These are phyloP conservation scores for Citrullus amarus DNA, from an alignment of 306 rosid species.

Conservation along the genomic window DNA sequence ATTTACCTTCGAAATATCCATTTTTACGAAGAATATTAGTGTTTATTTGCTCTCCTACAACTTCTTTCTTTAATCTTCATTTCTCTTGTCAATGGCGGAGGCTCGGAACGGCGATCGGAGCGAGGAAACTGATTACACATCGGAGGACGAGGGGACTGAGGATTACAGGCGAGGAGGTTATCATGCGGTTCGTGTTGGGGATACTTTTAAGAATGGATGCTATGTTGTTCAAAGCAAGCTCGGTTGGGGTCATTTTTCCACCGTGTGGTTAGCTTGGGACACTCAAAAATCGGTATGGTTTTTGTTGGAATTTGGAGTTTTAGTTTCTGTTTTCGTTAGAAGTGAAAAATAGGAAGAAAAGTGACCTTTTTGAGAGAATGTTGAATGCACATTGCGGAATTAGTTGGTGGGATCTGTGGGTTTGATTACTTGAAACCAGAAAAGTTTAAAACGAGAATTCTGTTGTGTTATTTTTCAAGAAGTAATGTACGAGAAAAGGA, in stretches of 20 bases:
- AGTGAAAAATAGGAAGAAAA: background rate
- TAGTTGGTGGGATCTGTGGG: background rate
- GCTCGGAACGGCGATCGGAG: conserved; percentile 19
- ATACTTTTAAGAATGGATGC: conserved; percentile 29
- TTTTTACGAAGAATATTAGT: background rate
- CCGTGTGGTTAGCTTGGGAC: conserved; percentile 42
- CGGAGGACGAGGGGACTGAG: conserved; percentile 35
- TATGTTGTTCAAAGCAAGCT: conserved; percentile 33
- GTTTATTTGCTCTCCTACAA: background rate
- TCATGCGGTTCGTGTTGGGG: conserved; percentile 30
- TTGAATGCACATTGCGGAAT: background rate
- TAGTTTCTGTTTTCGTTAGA: background rate
- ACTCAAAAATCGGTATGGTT: conserved; percentile 20
- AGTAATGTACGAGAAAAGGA: background rate
- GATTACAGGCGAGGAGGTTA: conserved; percentile 34
- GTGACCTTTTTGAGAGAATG: background rate
- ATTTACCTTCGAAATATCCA: background rate
- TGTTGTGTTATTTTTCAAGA: background rate
- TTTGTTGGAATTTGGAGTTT: conserved; percentile 15
- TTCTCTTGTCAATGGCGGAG: conserved; percentile 19
- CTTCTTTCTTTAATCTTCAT: background rate
- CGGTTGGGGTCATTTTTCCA: conserved; percentile 40
- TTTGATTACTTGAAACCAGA: background rate
- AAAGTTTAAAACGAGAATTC: background rate
- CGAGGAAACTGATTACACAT: conserved; percentile 18